Percentiles rank a stretch among this genome's conserved stretches.
phyloP scores from a whole-genome alignment of 2,329 filamentous ascomycete genomes.

The Botrytis squamosa region DNA sequence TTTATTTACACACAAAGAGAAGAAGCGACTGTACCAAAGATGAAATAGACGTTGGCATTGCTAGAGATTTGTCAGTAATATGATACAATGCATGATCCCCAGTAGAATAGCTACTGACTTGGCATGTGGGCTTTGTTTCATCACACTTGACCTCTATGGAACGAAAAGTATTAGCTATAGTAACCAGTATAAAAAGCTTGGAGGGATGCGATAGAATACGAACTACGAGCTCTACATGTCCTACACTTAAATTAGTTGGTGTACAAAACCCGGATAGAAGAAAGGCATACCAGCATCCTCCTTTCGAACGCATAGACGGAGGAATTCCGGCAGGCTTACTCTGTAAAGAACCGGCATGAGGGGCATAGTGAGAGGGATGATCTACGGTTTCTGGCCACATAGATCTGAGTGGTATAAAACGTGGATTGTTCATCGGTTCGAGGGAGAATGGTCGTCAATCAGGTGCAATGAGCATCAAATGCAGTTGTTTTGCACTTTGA shows the following conservation, averaged over 20 bases:
- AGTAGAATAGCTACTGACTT: neutral
- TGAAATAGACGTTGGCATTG: neutral
- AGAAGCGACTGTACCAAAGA: neutral
- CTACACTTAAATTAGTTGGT: neutral
- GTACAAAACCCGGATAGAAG: neutral
- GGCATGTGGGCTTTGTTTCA: neutral
- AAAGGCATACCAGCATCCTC: slow-evolving; percentile 12
- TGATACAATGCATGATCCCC: neutral
- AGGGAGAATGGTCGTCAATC: neutral
- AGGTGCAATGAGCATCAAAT: no score
- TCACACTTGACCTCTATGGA: slow-evolving; percentile 19
- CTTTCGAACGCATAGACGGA: neutral
- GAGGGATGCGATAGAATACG: neutral
- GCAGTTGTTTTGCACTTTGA: neutral
- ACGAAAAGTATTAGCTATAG: neutral
- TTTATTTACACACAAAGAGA: neutral
- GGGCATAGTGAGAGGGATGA: neutral
- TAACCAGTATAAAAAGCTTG: neutral
- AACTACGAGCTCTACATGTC: slow-evolving; percentile 20
- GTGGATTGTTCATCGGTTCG: neutral
- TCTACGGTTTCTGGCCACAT: neutral
- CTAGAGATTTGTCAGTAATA: slow-evolving; percentile 4
- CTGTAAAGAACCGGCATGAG: neutral
- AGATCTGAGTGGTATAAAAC: no score
- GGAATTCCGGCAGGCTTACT: neutral